Percentiles rank a stretch among this genome's conserved stretches.
phyloP scores from a whole-genome alignment of 164 flowering plant species.

The Annona cherimola region DNA sequence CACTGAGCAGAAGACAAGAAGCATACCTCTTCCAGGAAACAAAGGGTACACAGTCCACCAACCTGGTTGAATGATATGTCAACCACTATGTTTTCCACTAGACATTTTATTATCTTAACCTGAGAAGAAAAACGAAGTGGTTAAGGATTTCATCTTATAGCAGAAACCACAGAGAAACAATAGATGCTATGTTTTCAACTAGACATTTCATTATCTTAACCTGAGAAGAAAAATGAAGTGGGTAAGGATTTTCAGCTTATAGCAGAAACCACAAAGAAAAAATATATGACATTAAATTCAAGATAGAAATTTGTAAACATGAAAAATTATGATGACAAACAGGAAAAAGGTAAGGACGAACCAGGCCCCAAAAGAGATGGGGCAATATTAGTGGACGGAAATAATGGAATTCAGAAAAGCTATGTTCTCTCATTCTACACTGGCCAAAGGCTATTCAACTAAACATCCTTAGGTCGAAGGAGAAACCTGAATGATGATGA shows the following conservation, averaged over 20 bases:
- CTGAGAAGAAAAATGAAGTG: conserved; percentile 30
- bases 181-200: conserved; percentile 74
- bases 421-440: too few relatives aligned
- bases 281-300: conserved; percentile 28
- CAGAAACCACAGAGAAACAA: background rate
- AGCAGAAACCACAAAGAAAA: background rate
- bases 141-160: background rate
- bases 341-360: too few relatives aligned
- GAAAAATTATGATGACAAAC: too few relatives aligned
- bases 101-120: conserved; percentile 98
- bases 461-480: too few relatives aligned
- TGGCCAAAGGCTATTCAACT: too few relatives aligned
- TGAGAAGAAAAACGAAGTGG: conserved; percentile 21
- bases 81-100: conserved; percentile 96
- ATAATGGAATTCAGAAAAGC: too few relatives aligned
- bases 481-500: too few relatives aligned
- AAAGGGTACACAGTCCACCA: conserved; percentile 96
- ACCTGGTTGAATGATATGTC: conserved; percentile 98
- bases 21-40: conserved; percentile 94
- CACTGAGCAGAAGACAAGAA: background rate
- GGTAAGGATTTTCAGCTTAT: background rate
- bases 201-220: conserved; percentile 97
- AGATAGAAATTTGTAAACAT: too few relatives aligned
- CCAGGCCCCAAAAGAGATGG: too few relatives aligned
- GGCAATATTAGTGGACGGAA: too few relatives aligned